Evolutionary conservation across 2,329 filamentous ascomycete species (phyloP).

Genomic region (Penicillium vulpinum): DNA sequence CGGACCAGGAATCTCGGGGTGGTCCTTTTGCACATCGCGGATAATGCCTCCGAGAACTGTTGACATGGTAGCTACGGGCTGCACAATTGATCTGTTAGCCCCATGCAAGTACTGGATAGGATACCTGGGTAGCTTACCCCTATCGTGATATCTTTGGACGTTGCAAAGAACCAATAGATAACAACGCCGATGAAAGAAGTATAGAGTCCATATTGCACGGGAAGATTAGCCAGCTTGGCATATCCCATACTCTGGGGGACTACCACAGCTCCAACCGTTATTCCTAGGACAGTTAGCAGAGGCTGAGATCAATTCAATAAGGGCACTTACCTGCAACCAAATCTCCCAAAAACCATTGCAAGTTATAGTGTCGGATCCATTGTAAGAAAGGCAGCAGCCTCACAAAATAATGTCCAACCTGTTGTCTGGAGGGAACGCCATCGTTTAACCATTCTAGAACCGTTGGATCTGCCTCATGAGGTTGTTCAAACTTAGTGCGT

Average conservation of each 20-base stretch:
- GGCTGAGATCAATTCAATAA: background rate
- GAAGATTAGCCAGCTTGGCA: slow-evolving; percentile 73
- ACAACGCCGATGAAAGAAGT: slow-evolving; percentile 94
- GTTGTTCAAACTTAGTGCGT: background rate
- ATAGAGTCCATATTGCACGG: slow-evolving; percentile 79
- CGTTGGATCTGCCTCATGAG: slow-evolving; percentile 6
- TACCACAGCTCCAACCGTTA: slow-evolving; percentile 74
- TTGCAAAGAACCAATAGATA: slow-evolving; percentile 94
- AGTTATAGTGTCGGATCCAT: slow-evolving; percentile 12
- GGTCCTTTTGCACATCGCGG: slow-evolving; percentile 55
- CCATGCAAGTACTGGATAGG: background rate
- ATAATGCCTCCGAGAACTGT: slow-evolving; percentile 82
- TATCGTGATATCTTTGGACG: slow-evolving; percentile 95
- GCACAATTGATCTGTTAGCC: background rate
- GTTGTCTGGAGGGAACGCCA: slow-evolving; percentile 1
- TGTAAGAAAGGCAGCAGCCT: slow-evolving; percentile 5
- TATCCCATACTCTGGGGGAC: slow-evolving; percentile 96
- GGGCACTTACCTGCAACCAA: slow-evolving; percentile 4
- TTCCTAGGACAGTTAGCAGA: slow-evolving; percentile 21
- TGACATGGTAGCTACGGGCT: slow-evolving; percentile 91
- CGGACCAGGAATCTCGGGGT: slow-evolving; percentile 58
- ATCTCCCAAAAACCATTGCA: slow-evolving; percentile 14
- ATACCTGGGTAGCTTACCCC: slow-evolving; percentile 60
- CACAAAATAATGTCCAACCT: background rate
- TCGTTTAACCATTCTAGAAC: slow-evolving; percentile 7